Percentiles rank a stretch among this genome's conserved stretches.
These are phyloP conservation scores for Pyronema omphalodes DNA, from an alignment of 495 filamentous ascomycete species.

Conservation along the genomic window DNA sequence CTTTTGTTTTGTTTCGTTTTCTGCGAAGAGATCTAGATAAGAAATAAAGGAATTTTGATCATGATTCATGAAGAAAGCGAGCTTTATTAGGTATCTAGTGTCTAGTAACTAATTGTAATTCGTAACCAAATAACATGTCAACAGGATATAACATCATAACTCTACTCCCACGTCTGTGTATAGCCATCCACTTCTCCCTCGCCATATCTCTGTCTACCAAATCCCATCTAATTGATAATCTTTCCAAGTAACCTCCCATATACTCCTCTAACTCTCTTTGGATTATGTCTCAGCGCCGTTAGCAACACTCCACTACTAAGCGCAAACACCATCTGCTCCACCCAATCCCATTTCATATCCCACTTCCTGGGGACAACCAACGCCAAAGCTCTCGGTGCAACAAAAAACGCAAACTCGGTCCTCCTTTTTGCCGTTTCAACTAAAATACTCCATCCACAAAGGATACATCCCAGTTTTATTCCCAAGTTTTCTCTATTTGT, in stretches of 20 bases:
- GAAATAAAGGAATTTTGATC: no score
- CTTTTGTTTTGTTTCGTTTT: no score
- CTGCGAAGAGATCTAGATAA: no score
- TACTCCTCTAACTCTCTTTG: constrained; percentile 50
- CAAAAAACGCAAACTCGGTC: constrained; percentile 69
- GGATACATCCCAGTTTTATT: constrained; percentile 51
- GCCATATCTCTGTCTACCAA: no score
- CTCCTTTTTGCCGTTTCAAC: constrained; percentile 49
- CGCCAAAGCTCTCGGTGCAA: constrained; percentile 64
- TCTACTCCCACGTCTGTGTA: no score
- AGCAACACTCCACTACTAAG: constrained; percentile 57
- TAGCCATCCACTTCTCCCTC: no score
- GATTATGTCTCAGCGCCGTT: constrained; percentile 48
- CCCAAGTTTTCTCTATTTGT: constrained; percentile 45
- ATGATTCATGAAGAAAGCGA: no score
- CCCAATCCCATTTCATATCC: constrained; percentile 48
- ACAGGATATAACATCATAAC: no score
- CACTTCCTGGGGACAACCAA: constrained; percentile 62
- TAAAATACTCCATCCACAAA: constrained; percentile 76
- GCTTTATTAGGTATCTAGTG: no score
- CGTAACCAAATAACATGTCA: no score
- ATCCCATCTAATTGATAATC: constrained; percentile 28
- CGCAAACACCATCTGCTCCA: constrained; percentile 57
- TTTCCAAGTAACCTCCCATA: constrained; percentile 45
- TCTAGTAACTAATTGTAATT: no score